phyloP scores from a whole-genome alignment of 192 early-diverging fungal species.

The Podila minutissima region DNA sequence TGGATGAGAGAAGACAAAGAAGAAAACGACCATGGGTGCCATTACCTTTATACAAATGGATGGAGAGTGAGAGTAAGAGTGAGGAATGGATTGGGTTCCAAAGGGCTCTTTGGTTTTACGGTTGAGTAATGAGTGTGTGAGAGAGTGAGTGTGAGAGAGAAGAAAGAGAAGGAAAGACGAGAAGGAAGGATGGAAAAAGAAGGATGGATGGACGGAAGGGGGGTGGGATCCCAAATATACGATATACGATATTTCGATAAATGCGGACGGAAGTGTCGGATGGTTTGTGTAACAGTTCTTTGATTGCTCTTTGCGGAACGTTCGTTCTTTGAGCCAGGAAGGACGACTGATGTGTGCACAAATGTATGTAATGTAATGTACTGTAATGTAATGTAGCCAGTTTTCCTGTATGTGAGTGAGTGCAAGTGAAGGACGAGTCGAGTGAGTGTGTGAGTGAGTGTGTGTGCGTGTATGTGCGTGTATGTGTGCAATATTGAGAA shows the following conservation, averaged over 20 bases:
- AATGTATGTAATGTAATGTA: background rate
- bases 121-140: background rate
- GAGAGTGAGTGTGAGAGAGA: background rate
- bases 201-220: background rate
- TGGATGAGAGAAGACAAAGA: background rate
- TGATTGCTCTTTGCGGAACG: background rate
- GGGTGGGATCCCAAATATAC: background rate
- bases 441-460: background rate
- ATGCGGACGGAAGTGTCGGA: background rate
- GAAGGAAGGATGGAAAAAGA: conserved; percentile 2
- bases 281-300: conserved; percentile 6
- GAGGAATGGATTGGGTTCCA: background rate
- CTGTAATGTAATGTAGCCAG: background rate
- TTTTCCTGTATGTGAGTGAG: background rate
- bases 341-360: background rate
- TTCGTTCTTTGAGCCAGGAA: background rate
- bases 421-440: background rate
- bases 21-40: background rate
- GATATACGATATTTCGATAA: background rate
- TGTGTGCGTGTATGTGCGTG: background rate
- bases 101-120: background rate
- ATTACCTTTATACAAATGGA: background rate
- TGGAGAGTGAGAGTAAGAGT: background rate
- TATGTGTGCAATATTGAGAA: background rate
- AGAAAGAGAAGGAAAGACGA: background rate